These are phyloP conservation scores for Phaseolus coccineus DNA, from an alignment of 331 rosid species.

Conservation along the genomic window DNA sequence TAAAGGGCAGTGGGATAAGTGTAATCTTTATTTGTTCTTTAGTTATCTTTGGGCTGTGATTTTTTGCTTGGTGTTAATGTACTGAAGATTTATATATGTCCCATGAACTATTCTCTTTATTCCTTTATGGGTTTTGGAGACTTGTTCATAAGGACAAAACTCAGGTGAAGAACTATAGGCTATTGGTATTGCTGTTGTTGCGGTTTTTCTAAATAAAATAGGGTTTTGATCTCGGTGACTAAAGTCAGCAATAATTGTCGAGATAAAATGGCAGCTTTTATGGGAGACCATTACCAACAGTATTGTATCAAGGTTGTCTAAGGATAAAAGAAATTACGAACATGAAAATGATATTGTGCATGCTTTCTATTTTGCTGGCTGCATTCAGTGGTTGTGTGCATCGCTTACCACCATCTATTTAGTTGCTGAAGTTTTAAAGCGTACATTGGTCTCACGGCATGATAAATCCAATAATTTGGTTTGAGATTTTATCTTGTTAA, in stretches of 20 bases:
- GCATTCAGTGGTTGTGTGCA: not conserved
- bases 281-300: not conserved
- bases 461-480: constrained; percentile 1
- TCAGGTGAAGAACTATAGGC: not conserved
- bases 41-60: constrained; percentile 3
- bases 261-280: not conserved
- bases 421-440: not conserved
- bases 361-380: not conserved
- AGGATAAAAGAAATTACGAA: not conserved
- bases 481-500: constrained; percentile 16
- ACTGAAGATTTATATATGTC: not conserved
- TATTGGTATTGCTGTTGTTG: not conserved
- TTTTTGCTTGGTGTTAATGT: not conserved
- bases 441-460: not conserved
- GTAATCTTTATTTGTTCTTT: constrained; percentile 7
- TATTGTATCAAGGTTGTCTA: not conserved
- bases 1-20: not conserved
- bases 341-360: not conserved
- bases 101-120: not conserved
- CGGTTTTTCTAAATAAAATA: not conserved
- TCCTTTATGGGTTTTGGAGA: not conserved
- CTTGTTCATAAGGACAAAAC: not conserved
- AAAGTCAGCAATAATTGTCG: not conserved
- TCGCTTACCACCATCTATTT: not conserved
- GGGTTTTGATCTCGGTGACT: not conserved